Conservation (phyloP, 768 basidiomycete species). For the Mycena amicta region DNA sequence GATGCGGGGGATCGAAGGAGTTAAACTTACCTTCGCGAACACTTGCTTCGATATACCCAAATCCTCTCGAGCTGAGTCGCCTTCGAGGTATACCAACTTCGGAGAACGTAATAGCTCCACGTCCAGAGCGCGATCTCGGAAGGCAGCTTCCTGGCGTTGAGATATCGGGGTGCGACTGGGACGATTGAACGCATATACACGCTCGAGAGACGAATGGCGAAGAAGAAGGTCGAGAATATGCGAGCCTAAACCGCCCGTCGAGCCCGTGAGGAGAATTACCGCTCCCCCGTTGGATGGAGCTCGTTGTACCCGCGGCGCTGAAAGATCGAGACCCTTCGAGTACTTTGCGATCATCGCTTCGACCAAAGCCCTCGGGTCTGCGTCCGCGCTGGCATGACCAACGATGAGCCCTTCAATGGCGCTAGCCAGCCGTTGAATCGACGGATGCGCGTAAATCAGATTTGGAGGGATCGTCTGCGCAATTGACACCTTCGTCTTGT, state of each 20-base stretch:
- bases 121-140: constrained; percentile 35
- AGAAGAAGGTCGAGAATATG: constrained; percentile 36
- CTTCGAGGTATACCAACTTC: constrained; percentile 39
- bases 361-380: constrained; percentile 22
- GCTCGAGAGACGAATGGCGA: constrained; percentile 22
- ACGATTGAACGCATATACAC: constrained; percentile 39
- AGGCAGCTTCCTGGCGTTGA: constrained; percentile 31
- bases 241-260: constrained; percentile 44
- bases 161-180: constrained; percentile 1
- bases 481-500: no score
- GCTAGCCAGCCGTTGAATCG: constrained; percentile 32
- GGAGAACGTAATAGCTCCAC: constrained; percentile 26
- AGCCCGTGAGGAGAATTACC: constrained; percentile 41
- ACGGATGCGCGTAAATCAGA: constrained; percentile 47
- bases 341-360: constrained; percentile 42
- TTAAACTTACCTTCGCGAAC: constrained; percentile 26
- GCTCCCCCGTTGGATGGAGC: constrained; percentile 16
- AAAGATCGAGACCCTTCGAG: constrained; percentile 22
- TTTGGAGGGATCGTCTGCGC: constrained; percentile 33
- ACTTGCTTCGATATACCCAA: constrained; percentile 32
- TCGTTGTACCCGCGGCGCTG: neutral
- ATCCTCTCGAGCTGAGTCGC: constrained; percentile 28
- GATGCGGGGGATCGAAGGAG: constrained; percentile 11
- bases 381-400: neutral
- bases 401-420: constrained; percentile 26